Conservation (phyloP, 345 rosid genomes). For the Eucalyptus sp. region DNA sequence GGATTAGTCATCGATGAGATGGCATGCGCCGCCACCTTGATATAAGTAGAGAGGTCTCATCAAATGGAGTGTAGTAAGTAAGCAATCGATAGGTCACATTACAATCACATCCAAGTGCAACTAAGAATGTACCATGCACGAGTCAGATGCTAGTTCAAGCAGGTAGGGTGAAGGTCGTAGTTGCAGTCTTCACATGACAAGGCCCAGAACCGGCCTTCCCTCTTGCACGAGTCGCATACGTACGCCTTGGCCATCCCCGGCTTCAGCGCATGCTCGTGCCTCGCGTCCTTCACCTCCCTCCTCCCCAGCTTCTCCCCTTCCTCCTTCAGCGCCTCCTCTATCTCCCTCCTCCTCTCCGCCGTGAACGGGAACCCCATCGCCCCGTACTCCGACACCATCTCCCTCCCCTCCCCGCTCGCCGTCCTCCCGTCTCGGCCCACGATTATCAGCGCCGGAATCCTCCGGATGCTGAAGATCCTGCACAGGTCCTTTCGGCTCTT, state of each 20-base stretch:
- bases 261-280: slow-evolving; percentile 55
- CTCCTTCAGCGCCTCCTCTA: slow-evolving; percentile 37
- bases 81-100: not conserved
- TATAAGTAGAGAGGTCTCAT: not conserved
- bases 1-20: not conserved
- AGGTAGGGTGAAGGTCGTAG: slow-evolving; percentile 72
- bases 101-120: not conserved
- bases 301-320: slow-evolving; percentile 59
- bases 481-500: slow-evolving; percentile 49
- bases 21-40: not conserved
- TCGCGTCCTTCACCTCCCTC: slow-evolving; percentile 34
- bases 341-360: slow-evolving; percentile 33
- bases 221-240: slow-evolving; percentile 51
- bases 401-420: slow-evolving; percentile 40
- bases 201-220: slow-evolving; percentile 69
- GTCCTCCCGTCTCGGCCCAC: slow-evolving; percentile 64
- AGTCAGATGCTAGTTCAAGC: slow-evolving; percentile 11
- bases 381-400: slow-evolving; percentile 46
- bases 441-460: slow-evolving; percentile 53
- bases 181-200: slow-evolving; percentile 62
- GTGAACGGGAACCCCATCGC: slow-evolving; percentile 63
- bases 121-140: not conserved
- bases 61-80: not conserved
- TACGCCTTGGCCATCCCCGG: slow-evolving; percentile 75
- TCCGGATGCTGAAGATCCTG: slow-evolving; percentile 57